A percentile compares a stretch with the other conserved stretches of the same genome.
These are phyloP conservation scores for Endoconidiophora polonica DNA, from an alignment of 2,329 filamentous ascomycete species.

Conservation along the genomic window DNA sequence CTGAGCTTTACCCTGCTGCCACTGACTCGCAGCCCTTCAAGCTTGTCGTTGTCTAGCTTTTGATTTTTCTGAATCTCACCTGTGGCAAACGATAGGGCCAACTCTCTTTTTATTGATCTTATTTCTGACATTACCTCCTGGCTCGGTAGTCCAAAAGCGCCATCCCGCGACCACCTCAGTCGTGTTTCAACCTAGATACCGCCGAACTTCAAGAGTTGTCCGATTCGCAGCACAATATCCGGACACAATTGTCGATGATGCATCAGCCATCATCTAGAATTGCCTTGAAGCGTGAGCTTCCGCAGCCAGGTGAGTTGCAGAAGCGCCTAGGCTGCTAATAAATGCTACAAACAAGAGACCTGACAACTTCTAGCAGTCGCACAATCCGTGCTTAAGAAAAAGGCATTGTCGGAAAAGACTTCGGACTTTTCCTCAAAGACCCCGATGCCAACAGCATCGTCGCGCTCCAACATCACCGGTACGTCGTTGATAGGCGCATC, in stretches of 20 bases:
- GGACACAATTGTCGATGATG: conserved; percentile 19
- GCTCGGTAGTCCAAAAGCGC: conserved; percentile 4
- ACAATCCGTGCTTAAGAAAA: conserved; percentile 43
- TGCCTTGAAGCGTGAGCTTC: conserved; percentile 34
- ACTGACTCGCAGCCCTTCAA: no score
- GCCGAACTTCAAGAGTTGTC: conserved; percentile 27
- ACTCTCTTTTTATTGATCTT: neutral
- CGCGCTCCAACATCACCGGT: conserved; percentile 29
- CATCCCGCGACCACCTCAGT: conserved; percentile 12
- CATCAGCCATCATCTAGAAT: conserved; percentile 22
- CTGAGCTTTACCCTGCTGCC: no score
- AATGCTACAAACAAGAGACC: neutral
- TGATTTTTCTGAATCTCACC: neutral
- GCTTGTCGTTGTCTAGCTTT: neutral
- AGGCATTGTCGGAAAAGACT: conserved; percentile 38
- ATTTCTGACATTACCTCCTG: no score
- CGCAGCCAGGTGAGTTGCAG: conserved; percentile 26
- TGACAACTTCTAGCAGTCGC: conserved; percentile 4
- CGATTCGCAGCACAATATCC: conserved; percentile 44
- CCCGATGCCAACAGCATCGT: conserved; percentile 24
- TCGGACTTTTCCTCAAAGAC: conserved; percentile 30
- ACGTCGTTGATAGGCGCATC: conserved; percentile 17
- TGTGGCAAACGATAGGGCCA: neutral
- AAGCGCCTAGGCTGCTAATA: neutral
- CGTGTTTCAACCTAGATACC: neutral